Base-by-base conservation (phyloP, 2,329 filamentous ascomycete species). In the Botryotinia narcissicola region DNA sequence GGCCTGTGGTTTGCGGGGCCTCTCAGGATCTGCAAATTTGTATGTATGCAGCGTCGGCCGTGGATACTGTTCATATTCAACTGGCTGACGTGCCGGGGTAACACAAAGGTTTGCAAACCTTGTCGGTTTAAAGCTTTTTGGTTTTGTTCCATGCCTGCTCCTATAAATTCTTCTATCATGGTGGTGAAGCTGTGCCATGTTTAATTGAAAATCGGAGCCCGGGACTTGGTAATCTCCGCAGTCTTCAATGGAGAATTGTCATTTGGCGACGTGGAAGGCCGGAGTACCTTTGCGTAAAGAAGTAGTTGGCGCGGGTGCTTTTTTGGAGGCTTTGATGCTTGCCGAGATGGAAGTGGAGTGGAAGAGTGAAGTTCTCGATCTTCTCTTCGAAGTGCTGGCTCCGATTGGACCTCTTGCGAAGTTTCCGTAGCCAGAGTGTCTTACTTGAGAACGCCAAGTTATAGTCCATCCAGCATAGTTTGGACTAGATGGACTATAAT, bases 1-100 rank as follows among this genome's bases (percentile, higher is more conserved):
- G 95, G n/a, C 89, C 86, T 77, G 93, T 91, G 80, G 97, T 98
- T 74, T 86, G 84, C 54, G 84, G 83, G 77, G 18, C 3, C 29
- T 3, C 8, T 20, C 54, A 5, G 54, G 7, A 20, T 22, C 54
- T 35, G 3, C 16, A 22, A 35, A 32, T 20, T 10, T 10, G n/a
- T 3, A 20, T 59, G 8, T 14, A 35, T 35, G n/a, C n/a, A 57
- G 14, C 22, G 9, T 60, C 22, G 3, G 18, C 57, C 9, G 10
- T 22, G n/a, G 1, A 18, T 18, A 60, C 2, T 35, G 18, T 32
- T 35, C 10, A 35, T 60, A 22, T 12, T 60, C 57, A 60, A 54
- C n/a, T 6, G 29, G 57, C 32, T 60, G 29, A 29, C 32, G 29
- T 60, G 57, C 9, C 4, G 10, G 9, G 9, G 57, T 18, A 22